These are phyloP conservation scores for Ostreobium quekettii DNA, from an alignment of 139 green algal species.

Conservation along the genomic window DNA sequence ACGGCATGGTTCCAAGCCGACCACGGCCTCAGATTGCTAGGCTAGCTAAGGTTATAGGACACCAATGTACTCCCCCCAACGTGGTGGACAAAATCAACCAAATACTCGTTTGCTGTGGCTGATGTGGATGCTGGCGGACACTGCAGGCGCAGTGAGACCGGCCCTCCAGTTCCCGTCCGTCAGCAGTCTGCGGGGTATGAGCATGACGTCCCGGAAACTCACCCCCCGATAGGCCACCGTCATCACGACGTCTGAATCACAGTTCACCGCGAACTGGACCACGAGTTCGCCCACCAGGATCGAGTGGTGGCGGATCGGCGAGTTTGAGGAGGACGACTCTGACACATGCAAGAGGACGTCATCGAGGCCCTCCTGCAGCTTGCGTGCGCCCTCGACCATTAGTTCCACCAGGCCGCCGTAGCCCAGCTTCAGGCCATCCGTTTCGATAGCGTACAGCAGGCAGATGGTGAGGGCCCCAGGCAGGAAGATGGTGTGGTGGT, in stretches of 20 bases:
- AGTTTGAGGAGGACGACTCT: not conserved
- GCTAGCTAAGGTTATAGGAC: too few relatives aligned
- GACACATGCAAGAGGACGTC: too few relatives aligned
- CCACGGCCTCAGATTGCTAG: too few relatives aligned
- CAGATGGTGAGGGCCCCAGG: not conserved
- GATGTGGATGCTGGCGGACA: not conserved
- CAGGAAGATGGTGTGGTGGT: not conserved
- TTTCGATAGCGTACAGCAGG: not conserved
- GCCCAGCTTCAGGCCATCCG: not conserved
- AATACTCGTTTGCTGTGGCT: too few relatives aligned
- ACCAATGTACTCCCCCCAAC: too few relatives aligned
- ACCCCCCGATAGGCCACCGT: conserved; percentile 1
- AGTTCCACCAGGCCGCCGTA: not conserved
- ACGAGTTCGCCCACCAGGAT: not conserved
- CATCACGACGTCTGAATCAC: not conserved
- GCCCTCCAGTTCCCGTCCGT: not conserved
- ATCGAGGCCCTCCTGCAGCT: not conserved
- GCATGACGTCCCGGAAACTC: not conserved
- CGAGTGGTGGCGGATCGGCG: not conserved
- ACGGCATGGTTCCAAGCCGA: too few relatives aligned
- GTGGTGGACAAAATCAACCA: too few relatives aligned
- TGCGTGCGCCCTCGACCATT: not conserved
- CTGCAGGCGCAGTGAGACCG: not conserved
- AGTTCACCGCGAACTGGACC: not conserved
- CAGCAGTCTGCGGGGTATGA: not conserved